Evolutionary conservation across 2,329 filamentous ascomycete species (phyloP), one percentile per base, ranked within the genome.

Genomic region (Penicillium sp.): DNA sequence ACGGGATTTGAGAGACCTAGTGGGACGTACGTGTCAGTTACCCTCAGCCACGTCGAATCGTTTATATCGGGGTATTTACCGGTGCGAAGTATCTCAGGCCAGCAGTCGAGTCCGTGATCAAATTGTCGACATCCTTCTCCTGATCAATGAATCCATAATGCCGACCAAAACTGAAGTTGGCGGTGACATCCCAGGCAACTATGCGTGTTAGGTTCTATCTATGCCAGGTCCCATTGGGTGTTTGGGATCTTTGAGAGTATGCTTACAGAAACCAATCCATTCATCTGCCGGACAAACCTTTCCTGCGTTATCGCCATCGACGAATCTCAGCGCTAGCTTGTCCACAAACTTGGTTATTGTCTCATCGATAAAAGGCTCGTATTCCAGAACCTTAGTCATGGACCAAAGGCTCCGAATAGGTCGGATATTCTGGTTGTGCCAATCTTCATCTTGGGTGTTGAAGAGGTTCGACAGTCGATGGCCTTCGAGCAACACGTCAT

Each of bases 81-180:
- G 61, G 54, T 23, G 62, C 58, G 45, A 69, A 65, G 45, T 69
- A 68, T 31, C 60, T 56, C 15, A 69, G 44, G 13, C 59, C 62
- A 38, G 56, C 56, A 6, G 63, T 60, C 1, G 64, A 63, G 38
- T 58, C 62, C 3, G 57, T 58, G 37, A 71, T 64, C 12, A 62
- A 52, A 23, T 61, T 59, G 25, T 64, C 55, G 2, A 69, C 59
- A 47, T 71, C 67, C 32, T 60, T 63, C 47, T 63, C 64, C 41
- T 67, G 64, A 41, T 66, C 61, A 55, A 67, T 61, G 44, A 65
- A 65, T 18, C 61, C 63, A 52, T 65, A 63, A 44, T 67, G 62
- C 9, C 60, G 55, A 12, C 60, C 57, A 44, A 63, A 61, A 31
- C 60, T 63, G 23, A 58, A 61, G 39, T 63, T 63, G 9, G 59